Evolutionary conservation across 768 basidiomycete genomes (phyloP), one percentile per base, ranked within the genome.

Genomic region (Hypholoma sublateritium): DNA sequence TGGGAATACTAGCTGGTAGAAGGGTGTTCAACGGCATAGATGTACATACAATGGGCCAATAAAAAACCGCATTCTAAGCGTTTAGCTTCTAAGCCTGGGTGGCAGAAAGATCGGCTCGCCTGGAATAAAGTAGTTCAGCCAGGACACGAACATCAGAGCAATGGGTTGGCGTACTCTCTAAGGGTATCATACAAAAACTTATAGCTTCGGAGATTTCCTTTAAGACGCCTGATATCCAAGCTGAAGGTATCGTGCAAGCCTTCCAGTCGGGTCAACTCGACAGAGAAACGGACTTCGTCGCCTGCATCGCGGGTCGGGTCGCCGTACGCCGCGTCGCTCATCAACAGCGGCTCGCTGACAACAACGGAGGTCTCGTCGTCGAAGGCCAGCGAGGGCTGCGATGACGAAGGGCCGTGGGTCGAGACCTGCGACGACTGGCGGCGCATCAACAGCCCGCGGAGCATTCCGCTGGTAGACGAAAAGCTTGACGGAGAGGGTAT

Each of bases 241-340:
- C 89, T 89, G 72, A 89, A 95, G 44, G 95, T 91, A 68, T 93
- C 92, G 62, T 88, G 91, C 65, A 98, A 79, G 60, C 93, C 85
- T 71, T 93, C 89, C 65, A 99, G 79, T 65, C 91, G 78, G 46
- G 96, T 98, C 60, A 99, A 74, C 76, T 99, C 97, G 59, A 98
- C 89, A 12, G 87, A 92, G 78, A 98, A 98, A 63, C 92, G 86
- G 63, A 99, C 93, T 84, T 98, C 97, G 64, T 96, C 96, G 28
- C 94, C 94, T 17, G 85, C 84, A 67, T 98, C 97, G 63, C 90
- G 83, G 4, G 79, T 68, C n/a, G 75, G 63, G 55, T 91, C 91
- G 13, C 95, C 95, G 65, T 96, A 98, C 19, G 88, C 67, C 19
- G 86, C 34, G 4, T 53, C 54, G 13, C 43, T 54, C 50, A 72